Percentiles rank a stretch among this genome's conserved stretches.
These are phyloP conservation scores for Straminergon stramineum DNA, from an alignment of 225 moss, liverwort and hornwort genomes.

Conservation along the genomic window DNA sequence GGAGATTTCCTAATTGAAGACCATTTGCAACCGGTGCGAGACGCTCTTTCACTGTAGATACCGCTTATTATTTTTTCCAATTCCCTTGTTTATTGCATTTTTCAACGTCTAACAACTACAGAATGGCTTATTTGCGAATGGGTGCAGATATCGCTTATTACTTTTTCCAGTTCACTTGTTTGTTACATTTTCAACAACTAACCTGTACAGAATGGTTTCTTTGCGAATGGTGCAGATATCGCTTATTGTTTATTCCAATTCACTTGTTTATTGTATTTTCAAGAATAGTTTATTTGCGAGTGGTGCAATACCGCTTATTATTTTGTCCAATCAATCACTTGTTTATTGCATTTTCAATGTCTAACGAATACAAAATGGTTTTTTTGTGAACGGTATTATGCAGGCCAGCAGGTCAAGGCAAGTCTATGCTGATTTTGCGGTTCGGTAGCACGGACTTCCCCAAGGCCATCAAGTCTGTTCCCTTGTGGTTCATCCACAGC, in stretches of 20 bases:
- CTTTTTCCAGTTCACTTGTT: not conserved
- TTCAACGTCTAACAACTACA: not conserved
- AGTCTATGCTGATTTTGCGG: conserved; percentile 56
- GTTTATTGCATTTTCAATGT: not conserved
- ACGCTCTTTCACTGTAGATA: not conserved
- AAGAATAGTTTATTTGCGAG: not conserved
- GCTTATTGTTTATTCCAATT: not conserved
- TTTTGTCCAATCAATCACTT: too few species aligned
- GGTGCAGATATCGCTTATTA: not conserved
- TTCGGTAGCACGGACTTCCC: conserved; percentile 38
- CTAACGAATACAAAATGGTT: not conserved
- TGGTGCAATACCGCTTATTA: not conserved
- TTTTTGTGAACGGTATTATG: not conserved
- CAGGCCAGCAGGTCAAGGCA: conserved; percentile 76
- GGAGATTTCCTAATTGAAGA: not conserved
- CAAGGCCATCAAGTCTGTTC: not conserved
- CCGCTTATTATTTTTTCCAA: not conserved
- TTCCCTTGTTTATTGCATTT: not conserved
- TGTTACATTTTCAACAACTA: not conserved
- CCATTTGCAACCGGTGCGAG: not conserved
- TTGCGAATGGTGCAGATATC: not conserved
- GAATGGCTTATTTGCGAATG: not conserved
- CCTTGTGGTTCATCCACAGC: conserved; percentile 42
- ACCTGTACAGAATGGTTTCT: not conserved
- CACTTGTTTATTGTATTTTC: not conserved